Evolutionary conservation across 306 rosid species (phyloP).

Genomic region (Morella rubra): DNA sequence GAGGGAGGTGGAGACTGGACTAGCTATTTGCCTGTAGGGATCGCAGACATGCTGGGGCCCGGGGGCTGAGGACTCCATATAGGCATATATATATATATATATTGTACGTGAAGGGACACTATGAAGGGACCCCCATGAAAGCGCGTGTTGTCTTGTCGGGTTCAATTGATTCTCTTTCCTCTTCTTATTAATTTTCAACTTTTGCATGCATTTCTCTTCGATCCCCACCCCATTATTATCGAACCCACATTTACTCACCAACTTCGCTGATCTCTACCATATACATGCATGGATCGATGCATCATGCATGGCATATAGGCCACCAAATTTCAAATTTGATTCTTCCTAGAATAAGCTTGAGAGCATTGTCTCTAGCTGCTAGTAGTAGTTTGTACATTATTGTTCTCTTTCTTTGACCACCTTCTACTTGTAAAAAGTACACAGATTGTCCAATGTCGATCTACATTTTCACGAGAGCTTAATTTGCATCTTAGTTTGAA

Average conservation of each 20-base stretch:
- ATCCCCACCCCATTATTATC: background rate
- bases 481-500: too few relatives aligned
- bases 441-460: too few relatives aligned
- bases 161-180: background rate
- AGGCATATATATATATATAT: background rate
- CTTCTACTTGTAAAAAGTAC: too few relatives aligned
- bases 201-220: background rate
- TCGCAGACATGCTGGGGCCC: conserved; percentile 14
- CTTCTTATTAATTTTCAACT: conserved; percentile 20
- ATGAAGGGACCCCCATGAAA: too few relatives aligned
- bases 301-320: too few relatives aligned
- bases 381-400: too few relatives aligned
- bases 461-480: too few relatives aligned
- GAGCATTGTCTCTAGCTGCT: too few relatives aligned
- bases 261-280: background rate
- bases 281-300: too few relatives aligned
- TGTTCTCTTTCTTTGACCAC: too few relatives aligned
- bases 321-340: too few relatives aligned
- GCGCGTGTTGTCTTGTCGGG: conserved; percentile 35
- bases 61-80: background rate
- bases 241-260: background rate
- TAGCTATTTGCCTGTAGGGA: conserved; percentile 9
- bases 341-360: too few relatives aligned
- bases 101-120: conserved; percentile 9
- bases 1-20: conserved; percentile 1